Percentiles rank a stretch among this genome's conserved stretches.
phyloP scores from a whole-genome alignment of 2,329 filamentous ascomycete species.

The Lachnellula hyalina region DNA sequence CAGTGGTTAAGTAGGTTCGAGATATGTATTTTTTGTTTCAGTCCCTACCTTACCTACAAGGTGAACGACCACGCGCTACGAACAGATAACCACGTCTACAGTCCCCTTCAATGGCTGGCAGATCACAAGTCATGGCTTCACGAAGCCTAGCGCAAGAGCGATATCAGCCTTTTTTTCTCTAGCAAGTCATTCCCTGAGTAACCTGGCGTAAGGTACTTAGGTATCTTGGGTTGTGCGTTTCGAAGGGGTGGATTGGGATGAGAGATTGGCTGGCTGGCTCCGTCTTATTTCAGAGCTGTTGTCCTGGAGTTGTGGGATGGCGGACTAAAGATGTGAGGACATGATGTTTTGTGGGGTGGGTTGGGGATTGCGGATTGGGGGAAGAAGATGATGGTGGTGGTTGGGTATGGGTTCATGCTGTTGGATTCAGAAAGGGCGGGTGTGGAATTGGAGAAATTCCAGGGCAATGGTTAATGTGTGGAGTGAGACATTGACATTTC shows the following conservation, averaged over 20 bases:
- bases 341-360: constrained; percentile 37
- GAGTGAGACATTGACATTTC: too few species aligned
- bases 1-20: too few species aligned
- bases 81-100: constrained; percentile 48
- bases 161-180: neutral
- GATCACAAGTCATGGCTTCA: constrained; percentile 39
- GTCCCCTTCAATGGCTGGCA: constrained; percentile 39
- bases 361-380: constrained; percentile 41
- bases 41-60: too few species aligned
- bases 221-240: constrained; percentile 16
- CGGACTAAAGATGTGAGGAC: constrained; percentile 54
- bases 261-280: constrained; percentile 10
- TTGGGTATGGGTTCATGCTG: too few species aligned
- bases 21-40: too few species aligned
- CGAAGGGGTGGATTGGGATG: neutral
- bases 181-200: constrained; percentile 6
- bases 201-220: constrained; percentile 9
- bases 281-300: constrained; percentile 50
- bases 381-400: constrained; percentile 24
- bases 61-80: constrained; percentile 36
- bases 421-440: too few species aligned
- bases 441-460: too few species aligned
- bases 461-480: too few species aligned
- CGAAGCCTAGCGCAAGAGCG: constrained; percentile 42
- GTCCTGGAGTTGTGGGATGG: constrained; percentile 43